phyloP scores from a whole-genome alignment of 371 early-diverging fungal genomes.

The Syncephalastrum sp. region DNA sequence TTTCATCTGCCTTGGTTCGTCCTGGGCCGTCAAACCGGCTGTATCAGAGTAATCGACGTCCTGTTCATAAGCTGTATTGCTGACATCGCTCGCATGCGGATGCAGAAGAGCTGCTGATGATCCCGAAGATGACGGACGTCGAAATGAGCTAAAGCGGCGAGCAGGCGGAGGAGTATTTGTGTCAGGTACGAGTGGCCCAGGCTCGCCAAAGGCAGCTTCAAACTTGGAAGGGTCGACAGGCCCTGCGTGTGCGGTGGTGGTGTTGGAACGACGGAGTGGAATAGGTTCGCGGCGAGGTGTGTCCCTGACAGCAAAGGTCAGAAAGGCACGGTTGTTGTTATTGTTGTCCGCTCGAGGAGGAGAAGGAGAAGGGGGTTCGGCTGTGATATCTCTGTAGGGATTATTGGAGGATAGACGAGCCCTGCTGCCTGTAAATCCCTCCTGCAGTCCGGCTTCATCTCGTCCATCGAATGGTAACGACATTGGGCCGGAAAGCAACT shows the following conservation, averaged over 20 bases:
- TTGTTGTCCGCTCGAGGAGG: background rate
- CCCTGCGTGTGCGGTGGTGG: constrained; percentile 1
- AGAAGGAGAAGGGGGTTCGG: background rate
- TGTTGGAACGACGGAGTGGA: constrained; percentile 1
- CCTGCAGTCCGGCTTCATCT: no score
- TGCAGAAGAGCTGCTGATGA: no score
- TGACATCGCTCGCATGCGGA: no score
- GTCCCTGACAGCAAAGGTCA: constrained; percentile 15
- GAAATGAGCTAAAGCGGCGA: no score
- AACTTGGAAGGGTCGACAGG: constrained; percentile 9
- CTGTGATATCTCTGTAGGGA: constrained; percentile 13
- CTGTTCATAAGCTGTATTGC: constrained; percentile 5
- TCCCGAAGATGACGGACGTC: no score
- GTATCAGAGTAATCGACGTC: constrained; percentile 39
- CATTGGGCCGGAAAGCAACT: no score
- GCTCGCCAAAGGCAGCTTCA: constrained; percentile 12
- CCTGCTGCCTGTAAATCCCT: no score
- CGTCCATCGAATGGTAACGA: no score
- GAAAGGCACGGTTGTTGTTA: constrained; percentile 3
- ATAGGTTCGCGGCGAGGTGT: constrained; percentile 2
- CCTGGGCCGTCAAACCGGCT: constrained; percentile 34
- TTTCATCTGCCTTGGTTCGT: constrained; percentile 3
- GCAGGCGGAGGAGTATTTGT: no score
- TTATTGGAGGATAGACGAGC: constrained; percentile 15
- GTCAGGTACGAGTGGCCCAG: no score